These are phyloP conservation scores for Rhynchospora tenuis DNA, from an alignment of 176 grass and related monocot species.

Conservation along the genomic window DNA sequence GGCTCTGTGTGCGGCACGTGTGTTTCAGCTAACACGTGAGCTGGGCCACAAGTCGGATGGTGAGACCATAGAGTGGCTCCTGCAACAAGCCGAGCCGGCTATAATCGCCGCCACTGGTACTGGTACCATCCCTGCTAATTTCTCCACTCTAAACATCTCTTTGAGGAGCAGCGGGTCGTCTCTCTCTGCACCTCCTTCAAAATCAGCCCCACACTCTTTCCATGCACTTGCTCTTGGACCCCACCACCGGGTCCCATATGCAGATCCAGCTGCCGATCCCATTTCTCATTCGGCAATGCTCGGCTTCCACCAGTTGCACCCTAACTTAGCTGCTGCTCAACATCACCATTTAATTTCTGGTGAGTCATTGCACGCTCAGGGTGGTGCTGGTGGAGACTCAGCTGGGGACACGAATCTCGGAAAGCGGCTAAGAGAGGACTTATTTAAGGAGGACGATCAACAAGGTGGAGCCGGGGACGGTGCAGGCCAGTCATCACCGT, in stretches of 20 bases:
- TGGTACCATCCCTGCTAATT: constrained; percentile 86
- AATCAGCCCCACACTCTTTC: constrained; percentile 30
- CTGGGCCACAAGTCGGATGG: constrained; percentile 97
- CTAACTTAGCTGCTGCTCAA: constrained; percentile 40
- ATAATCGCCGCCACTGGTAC: constrained; percentile 93
- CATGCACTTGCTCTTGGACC: constrained; percentile 30
- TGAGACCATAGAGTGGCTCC: constrained; percentile 96
- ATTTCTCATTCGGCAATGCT: constrained; percentile 68
- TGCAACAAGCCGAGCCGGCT: constrained; percentile 91
- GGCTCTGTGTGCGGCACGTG: constrained; percentile 83
- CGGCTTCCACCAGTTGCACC: constrained; percentile 66
- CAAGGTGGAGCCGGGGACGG: constrained; percentile 1
- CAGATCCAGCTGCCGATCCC: constrained; percentile 6
- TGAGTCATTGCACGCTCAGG: not conserved
- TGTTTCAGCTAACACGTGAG: constrained; percentile 98
- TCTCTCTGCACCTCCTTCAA: constrained; percentile 27
- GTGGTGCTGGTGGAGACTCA: constrained; percentile 27
- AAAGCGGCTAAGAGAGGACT: constrained; percentile 84
- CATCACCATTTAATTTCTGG: constrained; percentile 34
- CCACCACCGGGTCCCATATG: constrained; percentile 13
- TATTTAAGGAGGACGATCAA: constrained; percentile 79
- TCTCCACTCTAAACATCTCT: constrained; percentile 78
- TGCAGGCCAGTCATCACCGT: constrained; percentile 32
- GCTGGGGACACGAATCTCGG: constrained; percentile 61
- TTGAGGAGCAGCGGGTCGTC: constrained; percentile 49